These are phyloP conservation scores for Podila clonocystis DNA, from an alignment of 192 early-diverging fungal genomes.

Conservation along the genomic window DNA sequence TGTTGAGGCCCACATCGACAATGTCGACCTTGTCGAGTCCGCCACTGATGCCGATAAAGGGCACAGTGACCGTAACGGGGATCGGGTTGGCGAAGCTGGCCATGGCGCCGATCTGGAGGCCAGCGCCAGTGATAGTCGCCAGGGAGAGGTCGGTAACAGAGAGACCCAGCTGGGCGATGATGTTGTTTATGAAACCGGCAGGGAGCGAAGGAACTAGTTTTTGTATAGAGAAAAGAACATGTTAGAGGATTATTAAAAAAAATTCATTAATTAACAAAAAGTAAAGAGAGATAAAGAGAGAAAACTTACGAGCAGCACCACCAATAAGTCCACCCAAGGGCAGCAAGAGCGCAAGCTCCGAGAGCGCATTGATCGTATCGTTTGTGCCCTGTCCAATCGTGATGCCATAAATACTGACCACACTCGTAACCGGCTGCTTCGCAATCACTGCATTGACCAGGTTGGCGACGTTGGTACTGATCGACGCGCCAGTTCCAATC, in stretches of 20 bases:
- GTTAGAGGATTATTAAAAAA: too few relatives aligned
- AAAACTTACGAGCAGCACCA: constrained; percentile 9
- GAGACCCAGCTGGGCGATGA: constrained; percentile 33
- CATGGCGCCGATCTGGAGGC: constrained; percentile 31
- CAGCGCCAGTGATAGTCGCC: constrained; percentile 37
- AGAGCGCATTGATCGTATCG: constrained; percentile 38
- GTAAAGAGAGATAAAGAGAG: not conserved
- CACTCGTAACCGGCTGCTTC: constrained; percentile 25
- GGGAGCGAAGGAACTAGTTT: constrained; percentile 24
- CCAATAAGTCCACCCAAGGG: constrained; percentile 29
- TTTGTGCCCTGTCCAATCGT: constrained; percentile 26
- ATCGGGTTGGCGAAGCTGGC: constrained; percentile 46
- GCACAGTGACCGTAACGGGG: constrained; percentile 38
- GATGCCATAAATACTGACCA: constrained; percentile 30
- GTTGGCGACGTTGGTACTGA: constrained; percentile 34
- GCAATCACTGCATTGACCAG: constrained; percentile 45
- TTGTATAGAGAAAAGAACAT: not conserved
- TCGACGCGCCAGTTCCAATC: constrained; percentile 31
- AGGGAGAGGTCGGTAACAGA: constrained; percentile 28
- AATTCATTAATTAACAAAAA: not conserved
- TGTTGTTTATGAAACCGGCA: constrained; percentile 18
- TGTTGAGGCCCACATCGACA: constrained; percentile 30
- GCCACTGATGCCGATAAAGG: constrained; percentile 39
- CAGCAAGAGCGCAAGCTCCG: constrained; percentile 19
- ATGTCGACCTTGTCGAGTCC: constrained; percentile 44